Conservation (phyloP, 345 rosid genomes). For the Pseudoturritis turrita region DNA sequence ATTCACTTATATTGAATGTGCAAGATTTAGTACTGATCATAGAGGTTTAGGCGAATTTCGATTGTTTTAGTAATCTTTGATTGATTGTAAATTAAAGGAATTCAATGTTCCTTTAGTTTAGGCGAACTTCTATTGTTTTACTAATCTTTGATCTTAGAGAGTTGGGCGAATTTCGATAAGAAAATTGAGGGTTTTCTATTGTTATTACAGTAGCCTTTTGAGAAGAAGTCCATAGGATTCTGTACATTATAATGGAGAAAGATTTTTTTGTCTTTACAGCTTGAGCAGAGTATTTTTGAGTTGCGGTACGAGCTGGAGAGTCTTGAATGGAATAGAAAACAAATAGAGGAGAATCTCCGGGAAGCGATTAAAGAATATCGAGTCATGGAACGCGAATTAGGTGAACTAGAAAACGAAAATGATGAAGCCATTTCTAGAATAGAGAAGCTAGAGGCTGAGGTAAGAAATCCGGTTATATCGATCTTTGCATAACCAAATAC, state of each 20-base stretch:
- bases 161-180: neutral
- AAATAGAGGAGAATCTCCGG: constrained; percentile 48
- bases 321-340: constrained; percentile 51
- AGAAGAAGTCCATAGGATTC: neutral
- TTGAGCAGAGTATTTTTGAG: constrained; percentile 49
- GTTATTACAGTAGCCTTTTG: neutral
- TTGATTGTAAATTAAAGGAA: neutral
- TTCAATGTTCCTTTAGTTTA: no score
- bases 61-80: neutral
- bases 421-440: constrained; percentile 50
- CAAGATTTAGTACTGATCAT: neutral
- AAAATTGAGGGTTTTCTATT: neutral
- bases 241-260: neutral
- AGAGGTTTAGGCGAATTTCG: neutral
- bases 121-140: neutral
- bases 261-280: constrained; percentile 41
- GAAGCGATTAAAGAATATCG: constrained; percentile 45
- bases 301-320: constrained; percentile 52
- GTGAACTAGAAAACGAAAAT: constrained; percentile 66
- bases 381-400: constrained; percentile 49
- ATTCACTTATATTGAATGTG: neutral
- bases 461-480: constrained; percentile 12
- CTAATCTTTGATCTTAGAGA: neutral
- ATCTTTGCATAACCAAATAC: neutral
- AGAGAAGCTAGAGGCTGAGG: constrained; percentile 59